These are phyloP conservation scores for Corynascus novoguineensis DNA, from an alignment of 495 filamentous ascomycete species.

Conservation along the genomic window DNA sequence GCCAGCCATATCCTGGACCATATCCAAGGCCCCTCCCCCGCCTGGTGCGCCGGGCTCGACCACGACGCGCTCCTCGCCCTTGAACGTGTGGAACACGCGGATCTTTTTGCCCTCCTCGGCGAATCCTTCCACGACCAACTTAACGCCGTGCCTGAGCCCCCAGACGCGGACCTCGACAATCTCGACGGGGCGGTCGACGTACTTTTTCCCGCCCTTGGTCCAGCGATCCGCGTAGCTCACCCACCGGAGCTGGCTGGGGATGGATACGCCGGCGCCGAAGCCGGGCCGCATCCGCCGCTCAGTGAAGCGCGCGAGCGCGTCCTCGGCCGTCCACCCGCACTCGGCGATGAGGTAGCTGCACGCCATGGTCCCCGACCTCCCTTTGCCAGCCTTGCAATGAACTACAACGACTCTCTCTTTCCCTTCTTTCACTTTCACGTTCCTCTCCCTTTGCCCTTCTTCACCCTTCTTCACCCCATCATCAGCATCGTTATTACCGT, in stretches of 20 bases:
- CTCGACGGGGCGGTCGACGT: conserved; percentile 78
- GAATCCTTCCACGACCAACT: conserved; percentile 79
- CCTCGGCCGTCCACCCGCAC: conserved; percentile 73
- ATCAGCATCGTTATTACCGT: not conserved
- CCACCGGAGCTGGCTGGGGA: conserved; percentile 86
- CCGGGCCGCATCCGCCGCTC: conserved; percentile 79
- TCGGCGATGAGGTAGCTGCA: conserved; percentile 87
- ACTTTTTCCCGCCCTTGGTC: conserved; percentile 65
- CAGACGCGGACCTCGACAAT: conserved; percentile 85
- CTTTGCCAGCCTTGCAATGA: conserved; percentile 97
- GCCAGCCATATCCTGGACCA: conserved; percentile 49
- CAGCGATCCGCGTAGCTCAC: conserved; percentile 86
- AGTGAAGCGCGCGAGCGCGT: conserved; percentile 80
- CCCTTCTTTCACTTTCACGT: conserved; percentile 1
- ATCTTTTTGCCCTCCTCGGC: conserved; percentile 83
- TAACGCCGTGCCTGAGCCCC: conserved; percentile 83
- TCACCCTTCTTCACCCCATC: not conserved
- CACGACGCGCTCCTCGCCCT: conserved; percentile 63
- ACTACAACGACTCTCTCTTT: conserved; percentile 74
- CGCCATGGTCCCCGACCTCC: conserved; percentile 81
- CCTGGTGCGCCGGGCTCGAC: conserved; percentile 54
- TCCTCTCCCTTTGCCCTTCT: conserved; percentile 9
- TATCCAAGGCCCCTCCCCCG: conserved; percentile 42
- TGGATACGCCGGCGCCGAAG: conserved; percentile 86
- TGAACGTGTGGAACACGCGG: conserved; percentile 76